phyloP scores from a whole-genome alignment of 2,329 filamentous ascomycete species.

The Acephala macrosclerotiorum region DNA sequence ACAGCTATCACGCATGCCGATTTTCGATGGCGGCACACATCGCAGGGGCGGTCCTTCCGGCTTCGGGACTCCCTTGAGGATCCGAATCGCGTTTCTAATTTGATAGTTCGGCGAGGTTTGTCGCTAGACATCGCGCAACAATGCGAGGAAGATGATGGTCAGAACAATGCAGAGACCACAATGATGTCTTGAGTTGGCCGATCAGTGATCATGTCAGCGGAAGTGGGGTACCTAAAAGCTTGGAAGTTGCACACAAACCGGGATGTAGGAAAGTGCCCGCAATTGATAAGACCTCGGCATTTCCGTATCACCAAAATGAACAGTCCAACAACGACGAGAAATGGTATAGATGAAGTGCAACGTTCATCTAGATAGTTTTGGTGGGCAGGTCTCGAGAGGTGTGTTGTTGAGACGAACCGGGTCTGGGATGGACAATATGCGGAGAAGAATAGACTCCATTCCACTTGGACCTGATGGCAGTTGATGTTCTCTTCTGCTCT shows the following conservation, averaged over 20 bases:
- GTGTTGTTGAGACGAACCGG: too few species aligned
- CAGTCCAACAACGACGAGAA: background rate
- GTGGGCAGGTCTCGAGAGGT: too few species aligned
- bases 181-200: slow-evolving; percentile 17
- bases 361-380: too few species aligned
- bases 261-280: slow-evolving; percentile 1
- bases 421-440: too few species aligned
- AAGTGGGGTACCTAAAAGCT: background rate
- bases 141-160: background rate
- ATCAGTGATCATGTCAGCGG: slow-evolving; percentile 14
- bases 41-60: slow-evolving; percentile 55
- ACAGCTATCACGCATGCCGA: slow-evolving; percentile 55
- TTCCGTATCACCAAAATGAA: background rate
- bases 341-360: background rate
- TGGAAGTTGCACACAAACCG: background rate
- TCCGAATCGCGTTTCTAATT: slow-evolving; percentile 52
- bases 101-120: slow-evolving; percentile 47
- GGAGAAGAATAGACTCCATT: too few species aligned
- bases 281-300: slow-evolving; percentile 4
- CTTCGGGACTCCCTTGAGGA: slow-evolving; percentile 50
- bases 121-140: slow-evolving; percentile 19
- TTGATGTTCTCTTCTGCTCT: too few species aligned
- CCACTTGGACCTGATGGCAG: too few species aligned
- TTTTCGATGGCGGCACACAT: slow-evolving; percentile 53
- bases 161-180: slow-evolving; percentile 2